Percentiles rank a stretch among this genome's conserved stretches.
These are phyloP conservation scores for Candida qinlingensis DNA, from an alignment of 805 yeast genomes.

Conservation along the genomic window DNA sequence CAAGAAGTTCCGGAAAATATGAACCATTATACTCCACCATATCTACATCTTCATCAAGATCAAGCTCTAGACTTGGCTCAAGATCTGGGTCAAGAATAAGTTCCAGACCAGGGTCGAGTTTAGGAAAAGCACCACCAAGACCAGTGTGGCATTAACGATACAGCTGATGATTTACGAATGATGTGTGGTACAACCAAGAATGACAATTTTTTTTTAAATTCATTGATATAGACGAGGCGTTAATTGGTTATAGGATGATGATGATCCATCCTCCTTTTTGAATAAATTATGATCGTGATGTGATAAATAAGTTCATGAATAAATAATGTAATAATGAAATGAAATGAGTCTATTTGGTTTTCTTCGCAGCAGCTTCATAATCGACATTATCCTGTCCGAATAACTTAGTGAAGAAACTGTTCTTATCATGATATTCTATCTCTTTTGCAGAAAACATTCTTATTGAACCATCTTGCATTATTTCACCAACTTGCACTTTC, in stretches of 20 bases:
- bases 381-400: conserved; percentile 24
- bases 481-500: conserved; percentile 21
- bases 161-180: background rate
- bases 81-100: conserved; percentile 3
- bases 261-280: background rate
- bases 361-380: conserved; percentile 12
- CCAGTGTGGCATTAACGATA: conserved; percentile 7
- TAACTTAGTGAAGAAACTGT: conserved; percentile 15
- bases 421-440: conserved; percentile 18
- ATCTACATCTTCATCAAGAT: conserved; percentile 1
- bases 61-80: background rate
- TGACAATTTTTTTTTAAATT: background rate
- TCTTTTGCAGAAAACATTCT: conserved; percentile 19
- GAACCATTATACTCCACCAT: background rate
- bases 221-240: too few species aligned
- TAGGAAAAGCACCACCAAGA: conserved; percentile 4
- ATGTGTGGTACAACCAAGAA: background rate
- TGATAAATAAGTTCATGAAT: background rate
- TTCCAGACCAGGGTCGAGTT: conserved; percentile 8
- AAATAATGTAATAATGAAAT: background rate
- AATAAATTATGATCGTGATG: background rate
- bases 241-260: background rate
- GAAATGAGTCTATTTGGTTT: background rate
- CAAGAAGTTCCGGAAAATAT: conserved; percentile 4
- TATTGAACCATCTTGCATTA: conserved; percentile 22